Evolutionary conservation across 2,329 filamentous ascomycete genomes (phyloP).

Genomic region (Pestalotiopsis sp.): DNA sequence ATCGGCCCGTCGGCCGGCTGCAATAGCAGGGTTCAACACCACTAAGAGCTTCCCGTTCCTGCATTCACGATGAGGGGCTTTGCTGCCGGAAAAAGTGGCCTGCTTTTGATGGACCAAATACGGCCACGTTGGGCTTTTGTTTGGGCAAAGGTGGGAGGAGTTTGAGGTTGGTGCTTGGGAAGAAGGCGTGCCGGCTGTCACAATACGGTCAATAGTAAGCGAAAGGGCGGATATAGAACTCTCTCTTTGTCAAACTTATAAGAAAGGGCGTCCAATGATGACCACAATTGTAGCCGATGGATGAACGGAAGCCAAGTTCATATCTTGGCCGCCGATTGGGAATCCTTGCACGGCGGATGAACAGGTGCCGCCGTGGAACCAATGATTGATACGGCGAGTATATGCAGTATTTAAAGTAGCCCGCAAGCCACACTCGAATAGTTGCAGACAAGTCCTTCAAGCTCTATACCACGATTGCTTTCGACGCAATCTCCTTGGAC

Average conservation of each 20-base stretch:
- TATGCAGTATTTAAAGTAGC: slow-evolving; percentile 7
- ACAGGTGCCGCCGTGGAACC: slow-evolving; percentile 7
- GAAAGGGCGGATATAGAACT: too few species aligned
- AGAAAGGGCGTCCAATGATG: too few species aligned
- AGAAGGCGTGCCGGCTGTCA: too few species aligned
- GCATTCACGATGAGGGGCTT: slow-evolving; percentile 1
- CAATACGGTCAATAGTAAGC: too few species aligned
- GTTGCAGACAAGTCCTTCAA: not conserved
- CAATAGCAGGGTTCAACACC: not conserved
- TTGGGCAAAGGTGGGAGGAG: not conserved
- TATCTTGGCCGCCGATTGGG: not conserved
- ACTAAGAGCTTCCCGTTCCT: slow-evolving; percentile 1
- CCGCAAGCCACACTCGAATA: not conserved
- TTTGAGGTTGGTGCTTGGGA: not conserved
- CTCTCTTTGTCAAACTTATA: too few species aligned
- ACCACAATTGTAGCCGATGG: not conserved
- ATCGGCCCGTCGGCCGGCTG: slow-evolving; percentile 5
- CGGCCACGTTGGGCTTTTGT: not conserved
- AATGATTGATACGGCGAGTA: not conserved
- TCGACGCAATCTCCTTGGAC: not conserved
- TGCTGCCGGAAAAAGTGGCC: not conserved
- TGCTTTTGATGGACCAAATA: not conserved
- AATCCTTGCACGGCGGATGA: slow-evolving; percentile 2
- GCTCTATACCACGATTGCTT: not conserved
- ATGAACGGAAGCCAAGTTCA: not conserved